Evolutionary conservation across 2,329 filamentous ascomycete genomes (phyloP).

Genomic region (Sporothrix curviconia): DNA sequence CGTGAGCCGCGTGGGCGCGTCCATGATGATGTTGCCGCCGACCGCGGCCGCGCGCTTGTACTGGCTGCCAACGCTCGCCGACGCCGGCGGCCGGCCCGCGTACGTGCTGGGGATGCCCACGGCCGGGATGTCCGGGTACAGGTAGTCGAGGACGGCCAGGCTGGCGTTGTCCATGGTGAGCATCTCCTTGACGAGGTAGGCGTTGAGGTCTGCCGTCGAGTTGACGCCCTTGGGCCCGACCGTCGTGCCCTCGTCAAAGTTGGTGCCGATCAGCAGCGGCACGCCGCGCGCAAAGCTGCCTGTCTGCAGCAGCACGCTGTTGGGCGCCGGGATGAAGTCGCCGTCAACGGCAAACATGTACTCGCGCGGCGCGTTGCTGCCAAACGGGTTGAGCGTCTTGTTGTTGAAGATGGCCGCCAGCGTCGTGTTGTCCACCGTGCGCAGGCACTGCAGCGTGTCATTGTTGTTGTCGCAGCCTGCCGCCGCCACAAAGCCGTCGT

Average conservation of each 20-base stretch:
- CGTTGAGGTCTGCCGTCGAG: neutral
- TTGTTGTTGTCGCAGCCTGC: slow-evolving; percentile 20
- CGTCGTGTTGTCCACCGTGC: neutral
- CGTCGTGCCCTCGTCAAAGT: slow-evolving; percentile 22
- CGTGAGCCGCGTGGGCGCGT: slow-evolving; percentile 39
- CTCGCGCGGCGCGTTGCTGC: neutral
- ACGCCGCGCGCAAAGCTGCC: slow-evolving; percentile 5
- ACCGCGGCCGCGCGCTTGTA: slow-evolving; percentile 33
- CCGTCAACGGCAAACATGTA: slow-evolving; percentile 30
- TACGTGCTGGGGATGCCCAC: slow-evolving; percentile 87
- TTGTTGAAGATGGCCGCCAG: neutral
- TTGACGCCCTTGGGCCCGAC: slow-evolving; percentile 25
- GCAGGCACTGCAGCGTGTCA: slow-evolving; percentile 18
- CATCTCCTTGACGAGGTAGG: neutral
- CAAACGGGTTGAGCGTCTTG: neutral
- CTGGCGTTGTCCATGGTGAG: neutral
- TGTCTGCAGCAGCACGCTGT: neutral
- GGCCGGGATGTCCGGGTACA: slow-evolving; percentile 53
- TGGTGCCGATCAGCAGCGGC: slow-evolving; percentile 10
- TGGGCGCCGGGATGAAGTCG: slow-evolving; percentile 28
- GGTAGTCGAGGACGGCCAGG: neutral
- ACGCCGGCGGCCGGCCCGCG: slow-evolving; percentile 54
- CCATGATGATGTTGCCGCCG: slow-evolving; percentile 43
- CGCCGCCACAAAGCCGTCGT: slow-evolving; percentile 25
- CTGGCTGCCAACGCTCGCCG: neutral